Percentiles rank a stretch among this genome's conserved stretches.
phyloP scores from a whole-genome alignment of 495 filamentous ascomycete genomes.

The Daldinia concentrica region DNA sequence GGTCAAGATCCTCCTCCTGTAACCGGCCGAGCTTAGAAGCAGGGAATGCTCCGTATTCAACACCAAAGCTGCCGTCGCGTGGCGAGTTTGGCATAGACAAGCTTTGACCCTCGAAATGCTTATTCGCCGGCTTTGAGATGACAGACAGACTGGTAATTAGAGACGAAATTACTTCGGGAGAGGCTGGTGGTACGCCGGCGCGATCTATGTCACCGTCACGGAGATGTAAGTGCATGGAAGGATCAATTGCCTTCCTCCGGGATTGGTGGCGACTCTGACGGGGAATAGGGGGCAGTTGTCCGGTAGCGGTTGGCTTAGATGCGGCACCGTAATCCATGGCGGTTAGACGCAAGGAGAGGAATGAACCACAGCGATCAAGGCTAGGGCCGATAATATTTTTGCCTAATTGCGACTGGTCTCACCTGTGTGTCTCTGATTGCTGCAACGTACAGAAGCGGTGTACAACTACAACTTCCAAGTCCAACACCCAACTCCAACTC shows the following conservation, averaged over 20 bases:
- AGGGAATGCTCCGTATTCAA: constrained; percentile 73
- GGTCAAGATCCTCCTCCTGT: constrained; percentile 68
- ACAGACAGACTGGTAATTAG: constrained; percentile 90
- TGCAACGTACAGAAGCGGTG: constrained; percentile 30
- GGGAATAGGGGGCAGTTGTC: constrained; percentile 45
- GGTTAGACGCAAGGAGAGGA: constrained; percentile 30
- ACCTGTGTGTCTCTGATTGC: constrained; percentile 35
- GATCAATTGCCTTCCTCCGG: constrained; percentile 51
- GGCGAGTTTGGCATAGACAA: constrained; percentile 60
- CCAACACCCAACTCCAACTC: constrained; percentile 11
- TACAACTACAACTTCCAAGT: constrained; percentile 19
- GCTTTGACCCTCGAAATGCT: constrained; percentile 73
- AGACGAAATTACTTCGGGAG: constrained; percentile 92
- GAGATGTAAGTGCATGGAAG: constrained; percentile 47
- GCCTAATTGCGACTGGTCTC: constrained; percentile 39
- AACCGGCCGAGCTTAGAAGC: constrained; percentile 55
- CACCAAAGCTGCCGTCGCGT: constrained; percentile 68
- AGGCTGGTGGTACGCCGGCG: constrained; percentile 69
- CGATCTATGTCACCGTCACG: constrained; percentile 47
- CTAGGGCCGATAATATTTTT: constrained; percentile 38
- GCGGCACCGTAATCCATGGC: constrained; percentile 35
- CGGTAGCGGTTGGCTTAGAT: constrained; percentile 29
- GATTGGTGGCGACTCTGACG: constrained; percentile 48
- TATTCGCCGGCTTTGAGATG: constrained; percentile 79
- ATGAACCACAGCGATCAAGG: constrained; percentile 29